phyloP scores from a whole-genome alignment of 2,329 filamentous ascomycete genomes.

The Colletotrichum acutatum region DNA sequence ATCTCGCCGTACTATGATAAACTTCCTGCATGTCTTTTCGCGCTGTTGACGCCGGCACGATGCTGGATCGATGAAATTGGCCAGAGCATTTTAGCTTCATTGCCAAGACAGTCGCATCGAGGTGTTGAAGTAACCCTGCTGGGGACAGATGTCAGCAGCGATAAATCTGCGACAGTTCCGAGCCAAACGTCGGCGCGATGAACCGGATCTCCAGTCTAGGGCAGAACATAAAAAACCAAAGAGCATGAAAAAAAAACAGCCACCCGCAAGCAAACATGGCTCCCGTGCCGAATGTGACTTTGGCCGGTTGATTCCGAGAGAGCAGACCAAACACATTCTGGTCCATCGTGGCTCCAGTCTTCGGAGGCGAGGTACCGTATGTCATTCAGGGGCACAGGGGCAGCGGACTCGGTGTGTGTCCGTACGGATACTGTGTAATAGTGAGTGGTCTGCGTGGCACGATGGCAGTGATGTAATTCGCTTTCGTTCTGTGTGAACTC shows the following conservation, averaged over 20 bases:
- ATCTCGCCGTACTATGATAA: not conserved
- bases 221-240: not conserved
- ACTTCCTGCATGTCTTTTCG: not conserved
- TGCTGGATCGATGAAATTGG: not conserved
- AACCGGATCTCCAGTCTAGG: constrained; percentile 15
- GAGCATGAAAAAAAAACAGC: not conserved
- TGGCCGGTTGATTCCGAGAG: constrained; percentile 29
- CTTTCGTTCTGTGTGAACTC: not conserved
- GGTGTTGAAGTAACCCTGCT: constrained; percentile 5
- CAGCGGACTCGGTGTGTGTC: too few species aligned
- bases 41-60: not conserved
- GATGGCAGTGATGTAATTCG: not conserved
- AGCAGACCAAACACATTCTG: not conserved
- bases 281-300: constrained; percentile 14
- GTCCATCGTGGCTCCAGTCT: not conserved
- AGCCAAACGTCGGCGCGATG: not conserved
- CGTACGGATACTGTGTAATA: too few species aligned
- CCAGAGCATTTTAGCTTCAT: not conserved
- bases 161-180: constrained; percentile 19
- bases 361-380: not conserved
- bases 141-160: not conserved
- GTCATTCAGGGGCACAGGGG: not conserved
- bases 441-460: not conserved
- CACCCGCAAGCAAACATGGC: not conserved
- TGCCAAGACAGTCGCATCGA: not conserved